Evolutionary conservation across 2,329 filamentous ascomycete species (phyloP), one percentile per base, ranked within the genome.

Genomic region (Didymella arachidicola): DNA sequence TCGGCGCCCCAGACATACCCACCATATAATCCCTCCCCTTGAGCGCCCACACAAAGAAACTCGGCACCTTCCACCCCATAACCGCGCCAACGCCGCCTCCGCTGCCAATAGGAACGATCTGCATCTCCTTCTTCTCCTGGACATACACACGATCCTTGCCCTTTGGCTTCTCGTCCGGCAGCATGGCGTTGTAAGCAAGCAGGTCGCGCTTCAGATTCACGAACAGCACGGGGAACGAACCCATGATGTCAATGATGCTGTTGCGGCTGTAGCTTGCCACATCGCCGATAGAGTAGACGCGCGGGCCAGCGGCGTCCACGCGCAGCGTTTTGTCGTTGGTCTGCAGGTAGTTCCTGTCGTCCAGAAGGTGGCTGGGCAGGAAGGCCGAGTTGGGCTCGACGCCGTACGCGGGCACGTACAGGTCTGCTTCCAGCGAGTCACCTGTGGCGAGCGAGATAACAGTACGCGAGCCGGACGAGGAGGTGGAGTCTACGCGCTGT

Each of bases 391-490:
- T 86, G 0, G 84, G 84, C 7, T 72, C 67, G 12, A 81, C 81
- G 27, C 85, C 85, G 14, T 79, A 79, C 0, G 82, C 82, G 3
- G 81, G 79, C 54, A 87, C 80, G 67, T 83, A 86, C 25, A 84
- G 60, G 63, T 87, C 84, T 2, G 80, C 78, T 1, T 77, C 76
- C 38, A 83, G 63, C 2, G 71, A 77, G 44, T 79, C 75, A 41
- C 84, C 84, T 57, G 83, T 81, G 59, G 61, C 55, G 14, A 77
- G 64, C 0, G 61, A 65, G 47, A 75, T 19, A 25, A 84, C 65
- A 4, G 78, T 77, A 59, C 79, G 82, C 27, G 75, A 79, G 32
- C 77, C 74, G 2, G 70, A 61, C 8, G 66, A 61, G 7, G 55
- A 39, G 8, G 49, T 46, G 19, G 66, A 67, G 19, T 72, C 66